Evolutionary conservation across 257 asterid genomes (phyloP).

Genomic region (Solanum lycopersicoides): DNA sequence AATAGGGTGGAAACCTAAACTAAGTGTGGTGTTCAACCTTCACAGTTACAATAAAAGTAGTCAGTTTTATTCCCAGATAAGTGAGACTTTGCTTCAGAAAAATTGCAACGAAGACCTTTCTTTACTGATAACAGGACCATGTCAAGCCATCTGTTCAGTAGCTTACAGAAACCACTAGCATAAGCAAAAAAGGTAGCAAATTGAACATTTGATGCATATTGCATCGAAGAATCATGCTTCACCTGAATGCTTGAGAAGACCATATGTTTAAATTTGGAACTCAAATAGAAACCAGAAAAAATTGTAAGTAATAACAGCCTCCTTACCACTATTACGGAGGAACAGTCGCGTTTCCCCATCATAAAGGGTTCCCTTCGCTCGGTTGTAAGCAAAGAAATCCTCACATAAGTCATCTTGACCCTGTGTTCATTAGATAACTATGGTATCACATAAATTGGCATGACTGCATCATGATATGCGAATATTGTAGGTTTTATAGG

Average conservation of each 20-base stretch:
- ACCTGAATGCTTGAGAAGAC: neutral
- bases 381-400: constrained; percentile 79
- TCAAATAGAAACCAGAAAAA: neutral
- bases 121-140: neutral
- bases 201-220: neutral
- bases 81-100: neutral
- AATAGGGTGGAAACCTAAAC: neutral
- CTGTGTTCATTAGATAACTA: constrained; percentile 36
- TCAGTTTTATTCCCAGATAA: neutral
- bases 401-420: constrained; percentile 98
- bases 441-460: neutral
- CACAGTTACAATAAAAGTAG: neutral
- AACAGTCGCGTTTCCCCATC: constrained; percentile 96
- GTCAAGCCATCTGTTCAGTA: neutral
- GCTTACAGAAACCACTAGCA: neutral
- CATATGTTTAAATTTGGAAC: neutral
- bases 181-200: neutral
- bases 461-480: neutral
- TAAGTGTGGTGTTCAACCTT: neutral
- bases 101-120: neutral
- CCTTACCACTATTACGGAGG: constrained; percentile 67
- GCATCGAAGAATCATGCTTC: neutral
- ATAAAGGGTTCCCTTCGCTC: constrained; percentile 97
- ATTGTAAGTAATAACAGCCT: neutral
- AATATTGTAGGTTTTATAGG: neutral